These are phyloP conservation scores for Xylaria sp. DNA, from an alignment of 2,329 filamentous ascomycete genomes.

Conservation along the genomic window DNA sequence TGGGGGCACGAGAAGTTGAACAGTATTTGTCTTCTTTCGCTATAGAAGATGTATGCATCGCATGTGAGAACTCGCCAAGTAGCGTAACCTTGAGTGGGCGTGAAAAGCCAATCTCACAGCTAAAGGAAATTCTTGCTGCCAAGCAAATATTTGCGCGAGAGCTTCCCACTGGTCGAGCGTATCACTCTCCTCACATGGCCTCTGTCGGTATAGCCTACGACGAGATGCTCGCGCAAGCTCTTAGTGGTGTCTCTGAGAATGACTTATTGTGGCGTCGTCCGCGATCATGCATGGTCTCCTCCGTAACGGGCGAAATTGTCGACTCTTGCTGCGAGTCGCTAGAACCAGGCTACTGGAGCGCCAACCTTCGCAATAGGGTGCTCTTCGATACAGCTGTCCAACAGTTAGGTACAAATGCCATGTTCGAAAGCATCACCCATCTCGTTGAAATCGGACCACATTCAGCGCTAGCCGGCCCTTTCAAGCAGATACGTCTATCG, in stretches of 20 bases:
- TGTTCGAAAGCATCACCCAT: slow-evolving; percentile 40
- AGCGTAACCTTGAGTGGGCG: slow-evolving; percentile 62
- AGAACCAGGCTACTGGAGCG: slow-evolving; percentile 42
- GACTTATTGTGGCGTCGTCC: slow-evolving; percentile 34
- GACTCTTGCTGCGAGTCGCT: slow-evolving; percentile 20
- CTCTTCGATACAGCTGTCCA: slow-evolving; percentile 52
- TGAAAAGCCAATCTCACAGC: slow-evolving; percentile 53
- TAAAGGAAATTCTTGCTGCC: slow-evolving; percentile 54
- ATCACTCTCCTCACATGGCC: slow-evolving; percentile 53
- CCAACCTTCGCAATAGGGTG: slow-evolving; percentile 43
- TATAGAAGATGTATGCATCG: slow-evolving; percentile 49
- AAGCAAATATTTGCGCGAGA: slow-evolving; percentile 60
- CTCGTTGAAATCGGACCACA: slow-evolving; percentile 49
- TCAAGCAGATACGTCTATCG: slow-evolving; percentile 51
- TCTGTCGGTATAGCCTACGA: slow-evolving; percentile 53
- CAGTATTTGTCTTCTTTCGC: slow-evolving; percentile 31
- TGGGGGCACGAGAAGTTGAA: slow-evolving; percentile 42
- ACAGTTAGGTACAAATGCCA: slow-evolving; percentile 49
- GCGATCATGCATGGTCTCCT: slow-evolving; percentile 39
- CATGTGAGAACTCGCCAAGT: slow-evolving; percentile 50
- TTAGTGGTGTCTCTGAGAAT: slow-evolving; percentile 30
- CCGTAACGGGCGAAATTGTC: slow-evolving; percentile 40
- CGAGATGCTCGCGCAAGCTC: slow-evolving; percentile 22
- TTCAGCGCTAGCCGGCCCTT: slow-evolving; percentile 47
- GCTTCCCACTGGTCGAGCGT: slow-evolving; percentile 55